A percentile compares a stretch with the other conserved stretches of the same genome.
Evolutionary conservation across 331 rosid genomes (phyloP).

Genomic region (Malus hybrid): DNA sequence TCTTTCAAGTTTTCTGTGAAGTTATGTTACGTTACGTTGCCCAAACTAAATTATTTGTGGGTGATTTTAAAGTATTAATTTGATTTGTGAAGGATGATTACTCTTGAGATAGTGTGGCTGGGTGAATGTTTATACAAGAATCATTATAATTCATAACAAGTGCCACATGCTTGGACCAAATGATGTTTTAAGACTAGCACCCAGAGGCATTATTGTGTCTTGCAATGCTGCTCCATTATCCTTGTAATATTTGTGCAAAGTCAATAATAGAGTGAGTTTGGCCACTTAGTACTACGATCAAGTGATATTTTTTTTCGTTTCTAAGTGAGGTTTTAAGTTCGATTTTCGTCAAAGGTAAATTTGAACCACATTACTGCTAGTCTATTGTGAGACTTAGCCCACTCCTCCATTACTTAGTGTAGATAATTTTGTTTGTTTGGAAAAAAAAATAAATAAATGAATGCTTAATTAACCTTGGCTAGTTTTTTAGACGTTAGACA

Average conservation of each 20-base stretch:
- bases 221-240: background rate
- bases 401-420: no score
- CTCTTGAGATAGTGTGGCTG: background rate
- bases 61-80: no score
- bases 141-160: background rate
- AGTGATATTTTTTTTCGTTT: no score
- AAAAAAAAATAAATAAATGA: no score
- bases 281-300: background rate
- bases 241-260: background rate
- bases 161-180: constrained; percentile 5
- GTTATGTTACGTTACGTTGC: background rate
- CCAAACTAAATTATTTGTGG: background rate
- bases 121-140: background rate
- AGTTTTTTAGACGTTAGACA: no score
- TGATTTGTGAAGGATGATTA: background rate
- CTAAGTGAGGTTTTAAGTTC: no score
- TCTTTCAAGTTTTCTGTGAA: background rate
- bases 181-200: background rate
- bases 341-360: no score
- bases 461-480: no score
- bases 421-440: no score
- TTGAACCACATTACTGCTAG: no score
- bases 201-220: background rate
- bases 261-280: background rate
- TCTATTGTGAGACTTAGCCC: no score